Evolutionary conservation across 1,284 basidiomycete genomes (phyloP).

Genomic region (Xerocomus minutiporus): DNA sequence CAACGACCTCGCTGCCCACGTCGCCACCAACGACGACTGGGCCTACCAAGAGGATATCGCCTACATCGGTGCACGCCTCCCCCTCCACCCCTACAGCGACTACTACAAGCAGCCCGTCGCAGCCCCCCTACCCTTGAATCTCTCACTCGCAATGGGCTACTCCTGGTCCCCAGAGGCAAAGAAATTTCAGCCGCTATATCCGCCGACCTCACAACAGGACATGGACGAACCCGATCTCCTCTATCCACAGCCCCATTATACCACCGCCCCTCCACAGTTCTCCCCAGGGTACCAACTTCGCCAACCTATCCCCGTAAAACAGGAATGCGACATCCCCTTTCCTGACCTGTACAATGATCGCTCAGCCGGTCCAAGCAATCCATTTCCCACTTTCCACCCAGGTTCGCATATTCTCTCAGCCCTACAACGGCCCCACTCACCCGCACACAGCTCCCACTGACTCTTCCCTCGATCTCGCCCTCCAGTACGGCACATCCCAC

Average conservation of each 20-base stretch:
- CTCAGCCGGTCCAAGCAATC: constrained; percentile 24
- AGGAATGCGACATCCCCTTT: constrained; percentile 29
- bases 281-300: constrained; percentile 24
- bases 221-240: constrained; percentile 27
- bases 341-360: constrained; percentile 24
- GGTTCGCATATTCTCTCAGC: constrained; percentile 23
- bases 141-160: constrained; percentile 33
- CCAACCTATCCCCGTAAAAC: constrained; percentile 27
- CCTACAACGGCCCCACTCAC: constrained; percentile 5
- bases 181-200: constrained; percentile 37
- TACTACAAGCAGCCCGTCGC: constrained; percentile 34
- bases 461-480: constrained; percentile 22
- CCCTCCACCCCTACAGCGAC: constrained; percentile 24
- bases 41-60: constrained; percentile 30
- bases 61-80: constrained; percentile 24
- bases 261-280: constrained; percentile 21
- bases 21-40: constrained; percentile 28
- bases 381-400: constrained; percentile 27
- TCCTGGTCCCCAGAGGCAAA: constrained; percentile 32
- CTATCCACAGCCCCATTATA: constrained; percentile 27
- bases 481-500: constrained; percentile 26
- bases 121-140: constrained; percentile 30
- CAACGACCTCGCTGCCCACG: constrained; percentile 24
- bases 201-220: constrained; percentile 27
- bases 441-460: constrained; percentile 13